These are phyloP conservation scores for Mucor racemosus DNA, from an alignment of 371 early-diverging fungal genomes.

Conservation along the genomic window DNA sequence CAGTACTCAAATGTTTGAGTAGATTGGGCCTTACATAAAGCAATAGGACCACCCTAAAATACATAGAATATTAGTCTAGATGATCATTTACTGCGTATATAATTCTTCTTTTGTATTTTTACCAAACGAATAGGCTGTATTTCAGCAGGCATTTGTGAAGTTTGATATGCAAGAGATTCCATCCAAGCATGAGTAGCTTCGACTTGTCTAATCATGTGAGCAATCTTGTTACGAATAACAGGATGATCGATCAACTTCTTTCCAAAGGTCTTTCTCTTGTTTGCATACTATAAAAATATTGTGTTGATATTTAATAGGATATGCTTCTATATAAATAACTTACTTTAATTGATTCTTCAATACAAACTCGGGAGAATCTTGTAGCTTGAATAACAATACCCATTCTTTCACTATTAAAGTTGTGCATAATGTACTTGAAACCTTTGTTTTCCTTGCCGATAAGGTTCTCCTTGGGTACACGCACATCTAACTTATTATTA, in stretches of 20 bases:
- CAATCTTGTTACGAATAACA: conserved; percentile 75
- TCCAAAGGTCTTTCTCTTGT: conserved; percentile 88
- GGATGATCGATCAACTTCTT: conserved; percentile 76
- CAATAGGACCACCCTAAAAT: conserved; percentile 85
- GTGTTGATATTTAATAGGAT: no score
- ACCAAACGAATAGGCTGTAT: conserved; percentile 64
- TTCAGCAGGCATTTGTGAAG: conserved; percentile 66
- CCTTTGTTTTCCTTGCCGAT: conserved; percentile 87
- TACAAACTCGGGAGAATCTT: conserved; percentile 82
- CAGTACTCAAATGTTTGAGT: conserved; percentile 90
- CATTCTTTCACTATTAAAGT: conserved; percentile 77
- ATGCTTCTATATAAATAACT: neutral
- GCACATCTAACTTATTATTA: conserved; percentile 57
- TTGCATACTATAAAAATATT: conserved; percentile 59
- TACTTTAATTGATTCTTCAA: conserved; percentile 81
- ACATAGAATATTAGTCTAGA: neutral
- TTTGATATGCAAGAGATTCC: conserved; percentile 75
- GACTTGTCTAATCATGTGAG: conserved; percentile 82
- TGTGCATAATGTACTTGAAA: conserved; percentile 78
- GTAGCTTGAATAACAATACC: conserved; percentile 83
- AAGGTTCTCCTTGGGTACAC: conserved; percentile 79
- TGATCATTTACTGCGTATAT: neutral
- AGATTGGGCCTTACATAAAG: conserved; percentile 84
- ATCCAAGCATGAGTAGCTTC: conserved; percentile 91
- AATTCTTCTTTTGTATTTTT: neutral